Percentiles rank a stretch among this genome's conserved stretches.
Evolutionary conservation across 805 yeast species (phyloP).

Genomic region (Wickerhamiella vanderwaltii): DNA sequence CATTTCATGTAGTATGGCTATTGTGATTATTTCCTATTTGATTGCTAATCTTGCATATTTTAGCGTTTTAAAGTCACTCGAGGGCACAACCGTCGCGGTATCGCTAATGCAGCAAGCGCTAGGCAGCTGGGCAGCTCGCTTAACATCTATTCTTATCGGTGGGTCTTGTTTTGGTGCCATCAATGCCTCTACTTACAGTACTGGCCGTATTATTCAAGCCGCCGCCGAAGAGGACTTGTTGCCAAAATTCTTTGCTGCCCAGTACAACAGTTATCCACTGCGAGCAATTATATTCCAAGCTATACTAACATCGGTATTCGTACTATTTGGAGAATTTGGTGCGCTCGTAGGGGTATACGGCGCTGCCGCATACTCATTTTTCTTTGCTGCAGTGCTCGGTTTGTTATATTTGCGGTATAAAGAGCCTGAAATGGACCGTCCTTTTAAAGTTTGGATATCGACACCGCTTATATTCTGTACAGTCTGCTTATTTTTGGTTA

Average conservation of each 20-base stretch:
- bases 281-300: slow-evolving; percentile 28
- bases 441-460: slow-evolving; percentile 28
- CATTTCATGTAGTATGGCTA: slow-evolving; percentile 31
- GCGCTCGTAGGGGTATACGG: slow-evolving; percentile 31
- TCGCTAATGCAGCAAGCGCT: slow-evolving; percentile 25
- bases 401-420: slow-evolving; percentile 27
- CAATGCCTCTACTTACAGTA: slow-evolving; percentile 30
- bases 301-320: slow-evolving; percentile 23
- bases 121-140: slow-evolving; percentile 24
- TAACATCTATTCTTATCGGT: slow-evolving; percentile 28
- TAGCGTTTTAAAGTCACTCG: slow-evolving; percentile 57
- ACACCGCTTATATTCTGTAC: slow-evolving; percentile 30
- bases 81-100: slow-evolving; percentile 29
- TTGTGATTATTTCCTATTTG: slow-evolving; percentile 28
- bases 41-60: slow-evolving; percentile 32
- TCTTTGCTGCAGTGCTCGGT: slow-evolving; percentile 29
- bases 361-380: slow-evolving; percentile 26
- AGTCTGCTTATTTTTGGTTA: slow-evolving; percentile 29
- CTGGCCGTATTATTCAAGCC: slow-evolving; percentile 29
- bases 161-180: slow-evolving; percentile 32
- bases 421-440: slow-evolving; percentile 29
- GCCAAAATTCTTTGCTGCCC: slow-evolving; percentile 24
- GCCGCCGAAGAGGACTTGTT: slow-evolving; percentile 28
- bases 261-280: slow-evolving; percentile 24
- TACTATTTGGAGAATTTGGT: slow-evolving; percentile 30